Evolutionary conservation across 179 eudicot genomes (phyloP).

Genomic region (Amaranthus tricolor): DNA sequence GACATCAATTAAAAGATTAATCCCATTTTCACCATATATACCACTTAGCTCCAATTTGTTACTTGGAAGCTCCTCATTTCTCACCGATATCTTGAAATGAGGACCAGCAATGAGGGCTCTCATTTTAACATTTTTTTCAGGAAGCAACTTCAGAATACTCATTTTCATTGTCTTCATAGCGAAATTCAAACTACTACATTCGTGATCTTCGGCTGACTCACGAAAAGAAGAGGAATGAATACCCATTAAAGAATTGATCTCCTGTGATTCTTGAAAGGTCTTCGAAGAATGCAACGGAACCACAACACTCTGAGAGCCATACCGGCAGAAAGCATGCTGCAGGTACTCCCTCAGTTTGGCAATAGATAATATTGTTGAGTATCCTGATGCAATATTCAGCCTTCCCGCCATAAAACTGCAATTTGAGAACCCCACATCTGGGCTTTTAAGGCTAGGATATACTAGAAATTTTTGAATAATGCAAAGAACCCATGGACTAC

Average conservation of each 20-base stretch:
- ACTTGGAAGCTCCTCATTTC: slow-evolving; percentile 36
- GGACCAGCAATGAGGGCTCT: slow-evolving; percentile 68
- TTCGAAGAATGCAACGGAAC: slow-evolving; percentile 32
- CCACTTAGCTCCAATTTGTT: slow-evolving; percentile 22
- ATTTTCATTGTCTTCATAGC: slow-evolving; percentile 37
- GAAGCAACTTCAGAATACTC: slow-evolving; percentile 50
- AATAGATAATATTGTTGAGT: slow-evolving; percentile 40
- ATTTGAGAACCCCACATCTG: slow-evolving; percentile 44
- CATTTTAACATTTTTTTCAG: slow-evolving; percentile 55
- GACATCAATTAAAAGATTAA: slow-evolving; percentile 44
- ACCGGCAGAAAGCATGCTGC: slow-evolving; percentile 34
- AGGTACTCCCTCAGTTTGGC: slow-evolving; percentile 49
- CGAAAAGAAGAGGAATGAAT: no score
- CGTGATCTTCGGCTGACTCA: slow-evolving; percentile 18
- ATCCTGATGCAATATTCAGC: slow-evolving; percentile 54
- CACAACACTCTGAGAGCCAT: slow-evolving; percentile 21
- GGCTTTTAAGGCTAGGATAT: slow-evolving; percentile 35
- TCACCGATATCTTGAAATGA: slow-evolving; percentile 44
- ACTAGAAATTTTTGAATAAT: slow-evolving; percentile 43
- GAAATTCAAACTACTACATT: slow-evolving; percentile 35
- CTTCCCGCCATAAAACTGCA: slow-evolving; percentile 64
- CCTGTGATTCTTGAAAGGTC: slow-evolving; percentile 29
- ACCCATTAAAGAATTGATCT: background rate
- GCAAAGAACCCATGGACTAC: slow-evolving; percentile 64
- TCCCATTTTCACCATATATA: slow-evolving; percentile 29